Base-by-base conservation (phyloP, 306 rosid genomes). In the Neltuma alba region DNA sequence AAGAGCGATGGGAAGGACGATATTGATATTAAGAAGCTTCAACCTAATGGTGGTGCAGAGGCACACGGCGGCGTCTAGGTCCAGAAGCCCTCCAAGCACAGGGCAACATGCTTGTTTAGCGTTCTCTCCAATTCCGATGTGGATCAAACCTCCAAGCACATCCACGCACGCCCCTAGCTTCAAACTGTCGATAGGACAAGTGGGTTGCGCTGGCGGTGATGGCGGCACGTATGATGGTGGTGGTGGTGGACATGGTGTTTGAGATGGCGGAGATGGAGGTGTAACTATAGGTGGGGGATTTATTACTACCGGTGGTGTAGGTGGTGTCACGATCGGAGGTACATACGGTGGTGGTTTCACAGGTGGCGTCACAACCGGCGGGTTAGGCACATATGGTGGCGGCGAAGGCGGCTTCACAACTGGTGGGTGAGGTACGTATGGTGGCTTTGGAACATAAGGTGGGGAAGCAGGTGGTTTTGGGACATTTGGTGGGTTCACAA, bases 111-210 rank as follows among this genome's bases (percentile, higher is more conserved):
- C 60, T 18, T 92, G 90, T 70, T 89, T 91, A 0, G 97, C 92
- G 16, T 81, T 85, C 11, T 86, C 60, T 0, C 99, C 99, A 0
- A 95, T 91, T 2, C 99, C 99, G n/a, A 91, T 61, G 78, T 95
- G 99, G 11, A 95, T 76, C 20, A 95, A 85, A 0, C 99, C 98
- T 1, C 98, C 98, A 5, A 95, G 76, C 25, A 92, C 88, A 66
- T 95, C 99, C 63, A 91, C 99, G 65, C 99, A 92, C 9, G 91
- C 95, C 7, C 86, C 92, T 14, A 95, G 70, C 81, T 95, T 95
- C 66, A 95, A 82, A 0, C 88, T 79, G 80, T 92, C 98, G 8
- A 94, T 86, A 9, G 97, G 87, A 10, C 99, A 95, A 0, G 92
- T 93, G 28, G 38, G 78, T 10, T 81, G 89, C 16, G 79, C 79